Base-by-base conservation (phyloP, 208 protist genomes). In the Leptomonas pyrrhocoris region DNA sequence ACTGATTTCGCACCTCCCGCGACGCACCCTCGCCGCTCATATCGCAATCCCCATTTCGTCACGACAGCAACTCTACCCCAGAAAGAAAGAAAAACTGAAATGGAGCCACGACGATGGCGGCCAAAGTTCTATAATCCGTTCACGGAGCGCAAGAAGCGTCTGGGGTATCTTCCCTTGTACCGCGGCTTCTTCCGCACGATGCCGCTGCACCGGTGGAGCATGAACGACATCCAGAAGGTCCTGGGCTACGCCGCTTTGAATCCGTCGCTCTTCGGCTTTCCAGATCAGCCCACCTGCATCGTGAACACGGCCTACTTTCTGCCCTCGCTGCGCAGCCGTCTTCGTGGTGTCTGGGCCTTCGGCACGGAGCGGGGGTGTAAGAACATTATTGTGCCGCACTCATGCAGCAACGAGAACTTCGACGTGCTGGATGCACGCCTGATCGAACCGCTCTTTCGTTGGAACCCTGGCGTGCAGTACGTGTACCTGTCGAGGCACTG, bases 301-400 rank as follows among this genome's bases (percentile, higher is more conserved):
- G 92, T 96, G 23, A 94, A 96, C 78, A 94, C 92, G 12, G 81
- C 87, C 18, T 87, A 91, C 78, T 94, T 96, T 79, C 57, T 94
- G 50, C 89, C 89, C 11, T 96, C 89, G 19, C 57, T 86, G 51
- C 86, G 89, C 12, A 91, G 89, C 64, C 79, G 79, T 27, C 75
- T 68, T 23, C 78, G 84, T 34, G 92, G 92, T 5, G 79, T 95
- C 56, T 88, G 75, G 58, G 92, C 83, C 16, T 96, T 96, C 70
- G 92, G 92, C 13, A 73, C 66, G n/a, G 92, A 94, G 73, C 80
- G 92, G 1, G 92, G 92, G 3, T 96, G 92, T 74, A 90, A 87
- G 62, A 94, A 74, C 69, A 84, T 96, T 49, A 81, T 96, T 30
- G 79, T 96, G 19, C 92, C 92, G 19, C 73, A 80, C 28, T 94